A percentile compares a stretch with the other conserved stretches of the same genome.
Evolutionary conservation across 1,139 yeast genomes (phyloP).

Genomic region (Blastobotrys raffinosifermentans): DNA sequence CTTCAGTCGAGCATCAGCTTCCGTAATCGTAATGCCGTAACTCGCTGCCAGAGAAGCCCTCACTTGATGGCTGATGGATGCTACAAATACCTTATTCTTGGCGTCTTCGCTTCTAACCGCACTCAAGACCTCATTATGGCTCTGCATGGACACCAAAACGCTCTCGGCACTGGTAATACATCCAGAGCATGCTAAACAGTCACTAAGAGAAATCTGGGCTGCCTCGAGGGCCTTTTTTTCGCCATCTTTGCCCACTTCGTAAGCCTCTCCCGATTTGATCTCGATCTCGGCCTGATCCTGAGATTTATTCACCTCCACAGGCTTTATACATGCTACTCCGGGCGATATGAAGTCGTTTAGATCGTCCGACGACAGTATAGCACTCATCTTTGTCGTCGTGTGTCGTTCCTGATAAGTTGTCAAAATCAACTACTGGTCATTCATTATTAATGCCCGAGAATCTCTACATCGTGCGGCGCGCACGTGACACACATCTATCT

Average conservation of each 20-base stretch:
- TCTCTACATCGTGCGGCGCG: no score
- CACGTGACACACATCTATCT: no score
- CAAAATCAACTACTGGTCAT: no score
- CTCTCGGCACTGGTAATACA: constrained; percentile 97
- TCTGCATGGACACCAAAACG: constrained; percentile 83
- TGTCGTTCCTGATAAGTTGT: no score
- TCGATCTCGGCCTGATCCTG: constrained; percentile 49
- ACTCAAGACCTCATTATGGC: constrained; percentile 68
- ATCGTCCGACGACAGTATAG: constrained; percentile 80
- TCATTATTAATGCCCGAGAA: no score
- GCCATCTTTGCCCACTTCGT: constrained; percentile 61
- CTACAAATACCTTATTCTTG: constrained; percentile 47
- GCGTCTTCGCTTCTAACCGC: constrained; percentile 41
- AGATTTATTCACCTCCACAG: constrained; percentile 47
- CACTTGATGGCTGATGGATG: constrained; percentile 81
- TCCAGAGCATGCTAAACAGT: constrained; percentile 95
- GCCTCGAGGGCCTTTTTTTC: constrained; percentile 51
- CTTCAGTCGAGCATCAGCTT: constrained; percentile 56
- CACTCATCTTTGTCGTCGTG: constrained; percentile 54
- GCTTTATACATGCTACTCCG: constrained; percentile 91
- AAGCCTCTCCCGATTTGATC: constrained; percentile 56
- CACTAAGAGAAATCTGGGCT: constrained; percentile 85
- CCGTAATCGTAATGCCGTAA: constrained; percentile 45
- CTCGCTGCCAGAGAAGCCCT: constrained; percentile 78
- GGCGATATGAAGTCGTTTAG: constrained; percentile 92